A percentile compares a stretch with the other conserved stretches of the same genome.
phyloP scores from a whole-genome alignment of 352 stramenopile species.

The Pythium grandisporangium region DNA sequence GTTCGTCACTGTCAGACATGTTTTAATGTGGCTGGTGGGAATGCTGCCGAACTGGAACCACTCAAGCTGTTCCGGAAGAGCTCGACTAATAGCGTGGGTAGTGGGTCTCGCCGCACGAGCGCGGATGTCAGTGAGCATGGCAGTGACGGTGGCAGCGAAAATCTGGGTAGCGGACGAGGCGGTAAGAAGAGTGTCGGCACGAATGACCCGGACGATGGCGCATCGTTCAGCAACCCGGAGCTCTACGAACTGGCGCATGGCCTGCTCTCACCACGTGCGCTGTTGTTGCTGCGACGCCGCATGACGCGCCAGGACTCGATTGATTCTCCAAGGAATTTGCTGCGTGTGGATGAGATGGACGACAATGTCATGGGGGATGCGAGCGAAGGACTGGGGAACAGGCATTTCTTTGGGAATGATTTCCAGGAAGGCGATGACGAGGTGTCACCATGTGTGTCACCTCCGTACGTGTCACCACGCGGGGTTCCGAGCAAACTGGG shows the following conservation, averaged over 20 bases:
- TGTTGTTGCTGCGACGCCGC: slow-evolving; percentile 59
- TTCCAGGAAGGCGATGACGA: too few relatives aligned
- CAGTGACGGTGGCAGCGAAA: neutral
- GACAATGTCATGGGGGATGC: too few relatives aligned
- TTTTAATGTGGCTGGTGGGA: slow-evolving; percentile 59
- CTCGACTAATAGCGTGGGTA: neutral
- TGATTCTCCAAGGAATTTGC: slow-evolving; percentile 52
- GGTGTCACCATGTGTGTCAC: too few relatives aligned
- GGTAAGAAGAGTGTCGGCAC: slow-evolving; percentile 1
- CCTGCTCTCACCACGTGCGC: slow-evolving; percentile 57
- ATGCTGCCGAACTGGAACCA: slow-evolving; percentile 55
- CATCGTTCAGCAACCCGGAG: slow-evolving; percentile 51
- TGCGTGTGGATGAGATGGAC: slow-evolving; percentile 13
- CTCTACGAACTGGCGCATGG: slow-evolving; percentile 76
- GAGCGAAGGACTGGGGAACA: too few relatives aligned
- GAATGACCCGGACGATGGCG: slow-evolving; percentile 12
- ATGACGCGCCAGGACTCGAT: slow-evolving; percentile 57
- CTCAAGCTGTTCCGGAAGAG: slow-evolving; percentile 68
- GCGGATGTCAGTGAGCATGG: neutral
- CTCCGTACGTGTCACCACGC: too few relatives aligned
- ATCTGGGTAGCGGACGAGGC: neutral
- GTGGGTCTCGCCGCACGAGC: neutral
- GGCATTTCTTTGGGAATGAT: slow-evolving; percentile 11
- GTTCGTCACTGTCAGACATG: slow-evolving; percentile 74
- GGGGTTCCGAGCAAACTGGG: too few relatives aligned